Percentiles rank a stretch among this genome's conserved stretches.
Conservation (phyloP, 345 rosid genomes). For the Bruguiera sexangula region DNA sequence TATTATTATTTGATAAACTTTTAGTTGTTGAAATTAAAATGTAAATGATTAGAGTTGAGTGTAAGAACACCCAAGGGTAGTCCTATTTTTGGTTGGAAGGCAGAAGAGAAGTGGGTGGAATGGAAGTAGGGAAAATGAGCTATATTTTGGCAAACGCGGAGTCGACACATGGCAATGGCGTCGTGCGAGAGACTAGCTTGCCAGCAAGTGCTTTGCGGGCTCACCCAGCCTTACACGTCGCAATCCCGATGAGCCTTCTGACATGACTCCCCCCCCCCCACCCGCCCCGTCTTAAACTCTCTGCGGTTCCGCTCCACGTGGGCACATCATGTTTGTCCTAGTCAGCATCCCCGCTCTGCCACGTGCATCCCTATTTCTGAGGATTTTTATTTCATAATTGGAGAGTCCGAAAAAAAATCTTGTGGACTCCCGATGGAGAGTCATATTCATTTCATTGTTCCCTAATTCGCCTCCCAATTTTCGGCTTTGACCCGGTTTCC, state of each 20-base stretch:
- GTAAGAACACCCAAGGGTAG: background rate
- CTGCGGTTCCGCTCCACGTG: slow-evolving; percentile 43
- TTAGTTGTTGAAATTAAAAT: no score
- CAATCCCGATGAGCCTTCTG: slow-evolving; percentile 29
- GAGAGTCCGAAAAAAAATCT: no score
- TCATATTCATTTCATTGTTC: no score
- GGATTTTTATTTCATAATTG: no score
- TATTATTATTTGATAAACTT: no score
- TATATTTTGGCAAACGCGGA: slow-evolving; percentile 21
- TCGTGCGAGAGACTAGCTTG: slow-evolving; percentile 28
- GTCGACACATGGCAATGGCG: slow-evolving; percentile 21
- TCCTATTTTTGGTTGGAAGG: slow-evolving; percentile 9
- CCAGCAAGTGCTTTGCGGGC: slow-evolving; percentile 52
- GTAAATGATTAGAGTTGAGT: no score
- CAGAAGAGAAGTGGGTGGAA: background rate
- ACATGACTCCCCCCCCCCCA: slow-evolving; percentile 1
- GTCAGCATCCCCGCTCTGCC: slow-evolving; percentile 32
- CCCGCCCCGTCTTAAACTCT: slow-evolving; percentile 17
- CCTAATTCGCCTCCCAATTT: no score
- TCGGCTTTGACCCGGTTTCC: no score
- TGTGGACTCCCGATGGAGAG: no score
- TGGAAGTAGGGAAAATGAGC: background rate
- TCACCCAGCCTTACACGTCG: slow-evolving; percentile 30
- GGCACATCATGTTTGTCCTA: slow-evolving; percentile 25
- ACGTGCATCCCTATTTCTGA: slow-evolving; percentile 2